Conservation (phyloP, 345 rosid genomes). For the Corchorus olitorius region DNA sequence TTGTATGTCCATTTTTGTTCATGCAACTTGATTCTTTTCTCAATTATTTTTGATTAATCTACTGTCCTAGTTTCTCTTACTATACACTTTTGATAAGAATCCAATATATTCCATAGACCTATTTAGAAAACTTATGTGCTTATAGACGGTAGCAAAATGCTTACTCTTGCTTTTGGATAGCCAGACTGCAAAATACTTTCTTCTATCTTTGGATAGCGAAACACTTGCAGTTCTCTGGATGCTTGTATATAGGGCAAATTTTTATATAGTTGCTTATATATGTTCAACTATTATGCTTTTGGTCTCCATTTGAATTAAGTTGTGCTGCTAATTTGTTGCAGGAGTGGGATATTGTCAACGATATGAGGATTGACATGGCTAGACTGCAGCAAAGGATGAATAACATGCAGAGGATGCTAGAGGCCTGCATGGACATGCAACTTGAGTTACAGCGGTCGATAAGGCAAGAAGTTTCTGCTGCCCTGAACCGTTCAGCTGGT, state of each 20-base stretch:
- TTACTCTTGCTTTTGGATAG: background rate
- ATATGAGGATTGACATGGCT: constrained; percentile 88
- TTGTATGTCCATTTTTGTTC: constrained; percentile 45
- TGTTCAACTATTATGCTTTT: background rate
- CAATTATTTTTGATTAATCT: background rate
- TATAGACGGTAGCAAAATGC: background rate
- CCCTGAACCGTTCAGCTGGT: constrained; percentile 63
- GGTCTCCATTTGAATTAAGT: constrained; percentile 7
- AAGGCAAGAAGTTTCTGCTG: constrained; percentile 88
- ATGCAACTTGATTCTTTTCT: constrained; percentile 15
- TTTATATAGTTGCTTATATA: background rate
- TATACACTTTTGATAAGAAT: background rate
- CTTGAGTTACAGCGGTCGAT: constrained; percentile 90
- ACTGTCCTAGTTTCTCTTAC: background rate
- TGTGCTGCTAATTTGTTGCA: constrained; percentile 32
- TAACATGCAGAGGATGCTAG: constrained; percentile 86
- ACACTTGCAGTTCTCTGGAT: background rate
- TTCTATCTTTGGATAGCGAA: background rate
- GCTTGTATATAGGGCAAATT: background rate
- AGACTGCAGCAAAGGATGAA: constrained; percentile 95
- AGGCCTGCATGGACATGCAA: constrained; percentile 99
- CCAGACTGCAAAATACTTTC: background rate
- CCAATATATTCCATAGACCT: background rate
- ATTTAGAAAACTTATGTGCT: background rate
- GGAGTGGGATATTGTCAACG: constrained; percentile 86